Evolutionary conservation across 768 basidiomycete genomes (phyloP).

Genomic region (Tricholoma terreum): DNA sequence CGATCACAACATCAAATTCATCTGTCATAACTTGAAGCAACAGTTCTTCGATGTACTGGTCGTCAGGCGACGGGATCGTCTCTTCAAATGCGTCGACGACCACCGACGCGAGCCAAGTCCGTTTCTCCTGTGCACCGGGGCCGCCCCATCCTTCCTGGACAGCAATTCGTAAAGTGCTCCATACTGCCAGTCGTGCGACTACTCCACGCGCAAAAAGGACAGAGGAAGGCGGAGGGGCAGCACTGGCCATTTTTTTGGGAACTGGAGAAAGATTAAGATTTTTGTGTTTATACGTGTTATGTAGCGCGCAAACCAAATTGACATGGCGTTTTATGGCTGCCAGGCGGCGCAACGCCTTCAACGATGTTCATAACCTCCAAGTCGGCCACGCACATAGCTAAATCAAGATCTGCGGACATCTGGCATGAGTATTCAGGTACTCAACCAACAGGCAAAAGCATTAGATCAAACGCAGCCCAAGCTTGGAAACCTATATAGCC

Average conservation of each 20-base stretch:
- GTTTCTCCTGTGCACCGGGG: slow-evolving; percentile 62
- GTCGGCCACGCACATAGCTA: too few relatives aligned
- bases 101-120: slow-evolving; percentile 79
- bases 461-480: too few relatives aligned
- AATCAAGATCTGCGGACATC: too few relatives aligned
- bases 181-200: slow-evolving; percentile 75
- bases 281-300: not conserved
- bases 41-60: slow-evolving; percentile 75
- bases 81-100: slow-evolving; percentile 79
- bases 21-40: slow-evolving; percentile 82
- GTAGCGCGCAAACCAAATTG: too few relatives aligned
- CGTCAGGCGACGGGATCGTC: slow-evolving; percentile 49
- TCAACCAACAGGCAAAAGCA: too few relatives aligned
- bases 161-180: slow-evolving; percentile 85
- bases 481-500: too few relatives aligned
- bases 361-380: too few relatives aligned
- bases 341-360: too few relatives aligned
- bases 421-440: too few relatives aligned
- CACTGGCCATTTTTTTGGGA: not conserved
- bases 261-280: not conserved
- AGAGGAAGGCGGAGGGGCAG: slow-evolving; percentile 40
- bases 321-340: too few relatives aligned
- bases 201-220: slow-evolving; percentile 85
- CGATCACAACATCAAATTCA: slow-evolving; percentile 81
- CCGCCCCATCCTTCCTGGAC: slow-evolving; percentile 89